Percentiles rank a stretch among this genome's conserved stretches.
Conservation (phyloP, 2,329 filamentous ascomycete species). For the Fusarium torreyae region DNA sequence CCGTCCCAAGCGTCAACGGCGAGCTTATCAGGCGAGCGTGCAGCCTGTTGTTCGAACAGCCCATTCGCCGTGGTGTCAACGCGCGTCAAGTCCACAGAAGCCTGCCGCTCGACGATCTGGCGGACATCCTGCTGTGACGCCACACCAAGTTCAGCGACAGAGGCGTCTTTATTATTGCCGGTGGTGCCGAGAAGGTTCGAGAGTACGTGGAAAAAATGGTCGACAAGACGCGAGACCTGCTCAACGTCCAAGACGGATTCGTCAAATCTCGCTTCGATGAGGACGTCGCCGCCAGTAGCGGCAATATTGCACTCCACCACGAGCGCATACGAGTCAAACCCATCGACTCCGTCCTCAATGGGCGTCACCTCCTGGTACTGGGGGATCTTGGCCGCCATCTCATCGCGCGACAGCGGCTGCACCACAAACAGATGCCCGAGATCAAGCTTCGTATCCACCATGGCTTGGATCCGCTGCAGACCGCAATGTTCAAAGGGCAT, state of each 20-base stretch:
- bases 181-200: constrained; percentile 8
- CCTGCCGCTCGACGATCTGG: constrained; percentile 12
- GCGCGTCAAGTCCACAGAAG: constrained; percentile 12
- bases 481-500: constrained; percentile 18
- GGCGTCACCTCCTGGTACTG: constrained; percentile 12
- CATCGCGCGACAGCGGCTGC: constrained; percentile 14
- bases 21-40: background rate
- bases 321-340: constrained; percentile 14
- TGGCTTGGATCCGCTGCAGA: constrained; percentile 14
- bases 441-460: constrained; percentile 15
- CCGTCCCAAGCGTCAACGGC: constrained; percentile 13
- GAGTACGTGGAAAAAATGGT: constrained; percentile 13
- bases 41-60: constrained; percentile 11
- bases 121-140: constrained; percentile 13
- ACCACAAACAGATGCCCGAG: constrained; percentile 11
- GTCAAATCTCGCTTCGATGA: constrained; percentile 16
- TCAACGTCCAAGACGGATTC: constrained; percentile 13
- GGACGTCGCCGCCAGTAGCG: constrained; percentile 14
- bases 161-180: constrained; percentile 10
- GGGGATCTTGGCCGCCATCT: constrained; percentile 10
- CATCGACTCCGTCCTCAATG: constrained; percentile 14
- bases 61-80: constrained; percentile 6
- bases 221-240: constrained; percentile 14
- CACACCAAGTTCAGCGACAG: constrained; percentile 16
- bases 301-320: constrained; percentile 16